Evolutionary conservation across 1,284 basidiomycete genomes (phyloP).

Genomic region (Entoloma clypeatum): DNA sequence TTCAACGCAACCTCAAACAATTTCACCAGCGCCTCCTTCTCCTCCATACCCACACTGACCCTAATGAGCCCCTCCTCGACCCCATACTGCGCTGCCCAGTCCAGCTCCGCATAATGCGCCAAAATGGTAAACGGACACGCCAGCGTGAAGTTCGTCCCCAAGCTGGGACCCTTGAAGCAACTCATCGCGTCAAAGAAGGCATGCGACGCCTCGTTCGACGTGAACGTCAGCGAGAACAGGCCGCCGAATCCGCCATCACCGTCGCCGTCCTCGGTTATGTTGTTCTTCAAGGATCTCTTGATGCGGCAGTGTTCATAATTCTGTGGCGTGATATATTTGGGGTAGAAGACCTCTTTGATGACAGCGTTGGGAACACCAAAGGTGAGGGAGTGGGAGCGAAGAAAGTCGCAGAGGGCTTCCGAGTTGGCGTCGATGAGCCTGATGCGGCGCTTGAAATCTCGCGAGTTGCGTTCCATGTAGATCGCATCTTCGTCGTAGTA

Average conservation of each 20-base stretch:
- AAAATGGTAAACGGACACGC: slow-evolving; percentile 93
- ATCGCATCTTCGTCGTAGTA: slow-evolving; percentile 94
- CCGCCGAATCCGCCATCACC: slow-evolving; percentile 79
- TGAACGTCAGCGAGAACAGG: slow-evolving; percentile 90
- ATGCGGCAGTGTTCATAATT: slow-evolving; percentile 73
- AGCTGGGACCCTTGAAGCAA: slow-evolving; percentile 88
- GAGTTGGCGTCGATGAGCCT: slow-evolving; percentile 81
- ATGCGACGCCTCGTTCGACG: slow-evolving; percentile 57
- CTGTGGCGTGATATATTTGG: slow-evolving; percentile 73
- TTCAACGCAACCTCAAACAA: slow-evolving; percentile 67
- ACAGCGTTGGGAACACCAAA: slow-evolving; percentile 36
- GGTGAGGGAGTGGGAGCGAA: slow-evolving; percentile 58
- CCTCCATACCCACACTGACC: slow-evolving; percentile 90
- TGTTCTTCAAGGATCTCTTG: slow-evolving; percentile 29
- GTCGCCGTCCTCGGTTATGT: slow-evolving; percentile 29
- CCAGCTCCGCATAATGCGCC: slow-evolving; percentile 88
- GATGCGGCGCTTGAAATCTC: slow-evolving; percentile 83
- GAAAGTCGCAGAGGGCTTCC: slow-evolving; percentile 75
- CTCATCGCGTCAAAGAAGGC: slow-evolving; percentile 88
- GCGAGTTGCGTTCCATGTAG: slow-evolving; percentile 97
- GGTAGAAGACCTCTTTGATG: slow-evolving; percentile 90
- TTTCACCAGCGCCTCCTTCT: slow-evolving; percentile 52
- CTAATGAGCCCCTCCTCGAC: slow-evolving; percentile 86
- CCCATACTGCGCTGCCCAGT: slow-evolving; percentile 88
- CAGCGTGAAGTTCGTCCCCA: slow-evolving; percentile 96